Percentiles rank a stretch among this genome's conserved stretches.
These are phyloP conservation scores for Euryodendron excelsum DNA, from an alignment of 148 eudicot species.

Conservation along the genomic window DNA sequence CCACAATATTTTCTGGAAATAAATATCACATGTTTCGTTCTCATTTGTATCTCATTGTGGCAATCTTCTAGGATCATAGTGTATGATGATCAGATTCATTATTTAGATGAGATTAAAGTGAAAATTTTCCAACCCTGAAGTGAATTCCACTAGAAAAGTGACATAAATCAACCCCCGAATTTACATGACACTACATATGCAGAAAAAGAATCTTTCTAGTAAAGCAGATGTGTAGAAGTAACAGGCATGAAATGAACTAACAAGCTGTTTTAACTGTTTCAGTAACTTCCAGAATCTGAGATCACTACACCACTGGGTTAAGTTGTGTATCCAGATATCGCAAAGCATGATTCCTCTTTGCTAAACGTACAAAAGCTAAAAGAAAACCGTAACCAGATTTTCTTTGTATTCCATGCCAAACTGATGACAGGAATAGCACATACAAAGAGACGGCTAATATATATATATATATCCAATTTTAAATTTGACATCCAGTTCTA, in stretches of 20 bases:
- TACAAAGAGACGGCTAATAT: background rate
- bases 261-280: background rate
- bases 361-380: too few species aligned
- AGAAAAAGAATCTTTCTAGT: background rate
- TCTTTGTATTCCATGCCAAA: background rate
- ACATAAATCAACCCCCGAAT: background rate
- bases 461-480: too few species aligned
- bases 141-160: background rate
- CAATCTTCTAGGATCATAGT: background rate
- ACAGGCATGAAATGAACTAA: background rate
- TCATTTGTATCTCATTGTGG: background rate
- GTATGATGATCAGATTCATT: background rate
- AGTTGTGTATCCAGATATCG: background rate
- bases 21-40: background rate
- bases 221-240: background rate
- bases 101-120: background rate
- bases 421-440: background rate
- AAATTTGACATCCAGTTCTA: too few species aligned
- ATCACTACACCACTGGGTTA: background rate
- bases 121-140: background rate
- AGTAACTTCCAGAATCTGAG: background rate
- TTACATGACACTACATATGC: background rate
- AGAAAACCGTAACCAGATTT: background rate
- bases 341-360: background rate
- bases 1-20: background rate